Evolutionary conservation across 495 filamentous ascomycete species (phyloP), one percentile per base, ranked within the genome.

Genomic region (Hypoxylon lenormandii): DNA sequence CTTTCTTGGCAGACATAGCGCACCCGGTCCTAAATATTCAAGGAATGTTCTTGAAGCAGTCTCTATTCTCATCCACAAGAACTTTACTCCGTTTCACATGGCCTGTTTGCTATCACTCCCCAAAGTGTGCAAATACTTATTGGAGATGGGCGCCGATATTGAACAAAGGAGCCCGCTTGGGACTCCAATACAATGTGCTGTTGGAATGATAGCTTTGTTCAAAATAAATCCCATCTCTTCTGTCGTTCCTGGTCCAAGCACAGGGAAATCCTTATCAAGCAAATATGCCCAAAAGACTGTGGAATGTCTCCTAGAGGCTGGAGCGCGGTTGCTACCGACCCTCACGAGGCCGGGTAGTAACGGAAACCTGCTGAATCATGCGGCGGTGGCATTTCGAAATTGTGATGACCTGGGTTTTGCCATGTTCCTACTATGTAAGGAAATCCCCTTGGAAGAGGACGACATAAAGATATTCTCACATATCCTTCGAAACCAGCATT

Each of bases 161-260:
- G n/a, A 26, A 33, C 15, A 28, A 22, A 10, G 40, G 12, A 49
- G 43, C 13, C 55, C 55, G 13, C 18, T 49, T 11, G 43, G 55
- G 11, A 59, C 55, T 5, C 55, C 43, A 18, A 38, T 59, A 5
- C 43, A 59, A 26, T 59, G 55, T n/a, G 55, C 55, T 0, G 18
- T 16, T 5, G 43, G 45, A 5, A 10, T 48, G 11, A 12, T 33
- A 1, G 10, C 30, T 33, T 8, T 33, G 1, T 33, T 8, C 10
- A 1, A 11, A 33, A n/a, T n/a, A n/a, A n/a, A n/a, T n/a, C n/a
- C n/a, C n/a, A n/a, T n/a, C n/a, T n/a, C n/a, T n/a, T n/a, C n/a
- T n/a, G n/a, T n/a, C n/a, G n/a, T n/a, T n/a, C n/a, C n/a, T n/a
- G n/a, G n/a, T n/a, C n/a, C n/a, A n/a, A n/a, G n/a, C n/a, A n/a